These are phyloP conservation scores for Claviceps spartinae DNA, from an alignment of 2,329 filamentous ascomycete species.

Conservation along the genomic window DNA sequence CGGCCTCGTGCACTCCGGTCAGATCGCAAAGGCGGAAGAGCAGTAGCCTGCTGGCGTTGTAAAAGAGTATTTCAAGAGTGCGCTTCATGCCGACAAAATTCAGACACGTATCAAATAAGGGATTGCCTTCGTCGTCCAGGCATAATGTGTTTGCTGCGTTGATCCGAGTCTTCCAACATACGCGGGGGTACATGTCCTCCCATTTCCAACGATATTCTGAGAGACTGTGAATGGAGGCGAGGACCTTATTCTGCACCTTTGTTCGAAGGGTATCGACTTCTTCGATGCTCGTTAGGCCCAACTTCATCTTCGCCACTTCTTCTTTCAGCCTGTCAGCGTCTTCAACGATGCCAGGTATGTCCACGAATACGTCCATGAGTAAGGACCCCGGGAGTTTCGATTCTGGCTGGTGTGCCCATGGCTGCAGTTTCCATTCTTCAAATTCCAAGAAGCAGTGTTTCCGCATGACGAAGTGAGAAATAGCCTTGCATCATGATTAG, in stretches of 20 bases:
- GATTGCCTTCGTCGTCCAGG: conserved; percentile 3
- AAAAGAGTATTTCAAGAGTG: conserved; percentile 4
- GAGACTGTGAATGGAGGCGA: conserved; percentile 1
- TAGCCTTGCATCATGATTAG: background rate
- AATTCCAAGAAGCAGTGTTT: conserved; percentile 4
- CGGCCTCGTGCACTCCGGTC: conserved; percentile 1
- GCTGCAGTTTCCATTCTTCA: conserved; percentile 3
- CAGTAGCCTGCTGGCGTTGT: conserved; percentile 3
- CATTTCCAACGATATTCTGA: conserved; percentile 4
- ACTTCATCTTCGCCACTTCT: conserved; percentile 1
- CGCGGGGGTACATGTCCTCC: conserved; percentile 5
- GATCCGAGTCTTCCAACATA: conserved; percentile 4
- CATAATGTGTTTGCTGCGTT: conserved; percentile 1
- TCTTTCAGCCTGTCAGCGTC: conserved; percentile 1
- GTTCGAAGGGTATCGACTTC: background rate
- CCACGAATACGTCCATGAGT: conserved; percentile 7
- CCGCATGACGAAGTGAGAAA: conserved; percentile 5
- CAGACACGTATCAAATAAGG: conserved; percentile 4
- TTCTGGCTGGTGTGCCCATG: conserved; percentile 1
- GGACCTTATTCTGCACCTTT: conserved; percentile 1
- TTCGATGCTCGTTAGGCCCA: background rate
- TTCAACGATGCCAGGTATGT: conserved; percentile 6
- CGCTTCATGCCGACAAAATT: conserved; percentile 5
- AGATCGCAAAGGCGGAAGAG: conserved; percentile 2
- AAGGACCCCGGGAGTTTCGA: conserved; percentile 4